Evolutionary conservation across 176 grass and related monocot species (phyloP).

Genomic region (Lolium multiflorum): DNA sequence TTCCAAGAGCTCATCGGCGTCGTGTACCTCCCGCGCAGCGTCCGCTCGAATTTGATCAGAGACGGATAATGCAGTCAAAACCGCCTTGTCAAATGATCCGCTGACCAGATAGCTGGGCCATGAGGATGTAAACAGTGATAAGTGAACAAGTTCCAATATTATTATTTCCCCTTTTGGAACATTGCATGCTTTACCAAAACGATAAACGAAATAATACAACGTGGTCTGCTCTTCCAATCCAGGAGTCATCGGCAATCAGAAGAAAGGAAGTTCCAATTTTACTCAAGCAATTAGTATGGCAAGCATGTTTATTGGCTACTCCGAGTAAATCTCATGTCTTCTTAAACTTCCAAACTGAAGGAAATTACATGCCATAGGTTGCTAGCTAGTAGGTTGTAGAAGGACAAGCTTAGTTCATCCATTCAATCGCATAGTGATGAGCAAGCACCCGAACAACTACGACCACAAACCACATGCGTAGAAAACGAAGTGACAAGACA

Average conservation of each 20-base stretch:
- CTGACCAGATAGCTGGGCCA: constrained; percentile 51
- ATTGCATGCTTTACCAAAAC: background rate
- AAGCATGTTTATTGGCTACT: background rate
- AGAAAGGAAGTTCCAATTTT: background rate
- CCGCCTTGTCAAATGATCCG: constrained; percentile 43
- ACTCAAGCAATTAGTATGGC: background rate
- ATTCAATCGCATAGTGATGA: background rate
- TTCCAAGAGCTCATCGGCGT: constrained; percentile 36
- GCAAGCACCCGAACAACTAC: background rate
- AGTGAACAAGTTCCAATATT: background rate
- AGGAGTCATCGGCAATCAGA: background rate
- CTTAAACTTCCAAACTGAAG: background rate
- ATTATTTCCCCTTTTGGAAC: background rate
- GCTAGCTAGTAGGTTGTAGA: background rate
- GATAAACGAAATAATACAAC: background rate
- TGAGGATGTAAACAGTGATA: background rate
- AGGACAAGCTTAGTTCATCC: background rate
- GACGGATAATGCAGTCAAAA: constrained; percentile 19
- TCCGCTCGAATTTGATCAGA: constrained; percentile 17
- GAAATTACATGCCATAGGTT: background rate
- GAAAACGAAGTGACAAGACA: background rate
- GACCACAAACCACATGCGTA: background rate
- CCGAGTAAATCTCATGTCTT: background rate
- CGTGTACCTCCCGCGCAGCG: background rate
- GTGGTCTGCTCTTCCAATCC: background rate